Evolutionary conservation across 768 basidiomycete species (phyloP).

Genomic region (Russula emetica): DNA sequence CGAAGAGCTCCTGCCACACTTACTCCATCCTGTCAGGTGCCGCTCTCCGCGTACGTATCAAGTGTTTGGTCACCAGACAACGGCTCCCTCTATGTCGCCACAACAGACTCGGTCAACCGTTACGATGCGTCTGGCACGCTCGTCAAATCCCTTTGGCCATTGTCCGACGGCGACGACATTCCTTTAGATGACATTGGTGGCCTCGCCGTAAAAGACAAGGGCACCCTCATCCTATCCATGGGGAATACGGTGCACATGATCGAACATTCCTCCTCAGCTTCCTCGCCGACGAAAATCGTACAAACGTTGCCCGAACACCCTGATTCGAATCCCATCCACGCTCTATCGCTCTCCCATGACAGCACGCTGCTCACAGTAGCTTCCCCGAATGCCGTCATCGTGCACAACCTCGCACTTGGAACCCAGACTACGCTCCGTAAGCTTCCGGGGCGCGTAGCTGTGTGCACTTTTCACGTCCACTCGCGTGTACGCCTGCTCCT

Average conservation of each 20-base stretch:
- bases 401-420: constrained; percentile 55
- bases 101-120: constrained; percentile 44
- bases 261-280: constrained; percentile 40
- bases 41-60: constrained; percentile 38
- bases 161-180: constrained; percentile 31
- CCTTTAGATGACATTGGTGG: constrained; percentile 36
- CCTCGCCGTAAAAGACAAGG: constrained; percentile 36
- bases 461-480: constrained; percentile 61
- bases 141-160: constrained; percentile 43
- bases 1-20: constrained; percentile 44
- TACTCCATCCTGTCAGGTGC: constrained; percentile 29
- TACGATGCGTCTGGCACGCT: constrained; percentile 48
- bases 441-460: constrained; percentile 42
- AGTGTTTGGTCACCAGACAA: constrained; percentile 58
- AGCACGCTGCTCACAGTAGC: constrained; percentile 52
- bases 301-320: constrained; percentile 54
- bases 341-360: constrained; percentile 59
- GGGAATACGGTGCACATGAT: constrained; percentile 48
- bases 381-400: constrained; percentile 48
- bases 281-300: constrained; percentile 37
- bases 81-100: constrained; percentile 50
- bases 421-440: constrained; percentile 55
- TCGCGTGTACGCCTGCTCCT: constrained; percentile 57
- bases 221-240: constrained; percentile 46
- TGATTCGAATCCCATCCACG: constrained; percentile 39